phyloP scores from a whole-genome alignment of 2,329 filamentous ascomycete genomes.

The Xylariaceae sp. region DNA sequence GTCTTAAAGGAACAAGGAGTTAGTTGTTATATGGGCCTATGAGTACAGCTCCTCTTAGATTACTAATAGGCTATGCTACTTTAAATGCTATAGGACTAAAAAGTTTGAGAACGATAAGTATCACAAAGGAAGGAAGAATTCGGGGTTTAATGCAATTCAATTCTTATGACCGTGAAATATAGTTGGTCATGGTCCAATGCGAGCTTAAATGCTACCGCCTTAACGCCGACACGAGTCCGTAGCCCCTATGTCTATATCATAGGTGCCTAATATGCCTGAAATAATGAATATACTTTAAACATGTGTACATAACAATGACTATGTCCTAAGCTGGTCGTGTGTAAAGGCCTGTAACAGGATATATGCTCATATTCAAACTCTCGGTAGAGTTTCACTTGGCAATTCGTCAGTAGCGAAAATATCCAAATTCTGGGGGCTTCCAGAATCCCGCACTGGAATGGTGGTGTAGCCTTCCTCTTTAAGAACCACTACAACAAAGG shows the following conservation, averaged over 20 bases:
- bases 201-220: background rate
- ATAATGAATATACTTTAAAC: background rate
- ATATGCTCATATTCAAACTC: constrained; percentile 19
- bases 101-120: too few species aligned
- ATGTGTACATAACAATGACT: background rate
- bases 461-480: constrained; percentile 35
- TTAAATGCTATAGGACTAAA: too few species aligned
- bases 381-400: constrained; percentile 29
- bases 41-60: too few species aligned
- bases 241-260: constrained; percentile 9
- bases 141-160: too few species aligned
- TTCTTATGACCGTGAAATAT: too few species aligned
- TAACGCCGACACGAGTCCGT: background rate
- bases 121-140: too few species aligned
- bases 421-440: constrained; percentile 17
- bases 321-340: too few species aligned
- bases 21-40: too few species aligned
- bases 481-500: constrained; percentile 34
- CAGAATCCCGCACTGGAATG: constrained; percentile 30
- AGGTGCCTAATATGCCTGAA: background rate
- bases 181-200: too few species aligned
- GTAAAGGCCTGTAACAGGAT: background rate
- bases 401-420: constrained; percentile 27
- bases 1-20: too few species aligned
- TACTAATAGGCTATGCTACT: too few species aligned